These are phyloP conservation scores for Calocybe cyanea DNA, from an alignment of 768 basidiomycete genomes.

Conservation along the genomic window DNA sequence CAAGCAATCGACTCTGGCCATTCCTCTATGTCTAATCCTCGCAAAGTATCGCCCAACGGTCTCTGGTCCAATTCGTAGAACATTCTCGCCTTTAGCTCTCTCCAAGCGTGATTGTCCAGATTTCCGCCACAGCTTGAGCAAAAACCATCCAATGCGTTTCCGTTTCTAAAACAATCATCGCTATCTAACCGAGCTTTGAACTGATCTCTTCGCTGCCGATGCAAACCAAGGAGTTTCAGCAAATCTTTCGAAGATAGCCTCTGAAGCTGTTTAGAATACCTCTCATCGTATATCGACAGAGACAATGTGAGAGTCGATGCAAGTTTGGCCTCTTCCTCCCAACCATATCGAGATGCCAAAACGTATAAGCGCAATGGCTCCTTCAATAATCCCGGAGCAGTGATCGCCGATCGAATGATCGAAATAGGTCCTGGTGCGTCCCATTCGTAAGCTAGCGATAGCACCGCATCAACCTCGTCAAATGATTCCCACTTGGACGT, in stretches of 20 bases:
- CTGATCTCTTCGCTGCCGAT: slow-evolving; percentile 34
- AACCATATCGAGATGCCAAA: slow-evolving; percentile 39
- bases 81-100: slow-evolving; percentile 36
- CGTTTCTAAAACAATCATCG: slow-evolving; percentile 32
- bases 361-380: slow-evolving; percentile 47
- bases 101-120: slow-evolving; percentile 34
- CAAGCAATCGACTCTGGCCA: slow-evolving; percentile 38
- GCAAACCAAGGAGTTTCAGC: slow-evolving; percentile 36
- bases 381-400: slow-evolving; percentile 36
- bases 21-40: slow-evolving; percentile 36
- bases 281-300: slow-evolving; percentile 34
- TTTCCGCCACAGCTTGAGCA: slow-evolving; percentile 31
- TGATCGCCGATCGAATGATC: slow-evolving; percentile 37
- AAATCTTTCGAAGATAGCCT: slow-evolving; percentile 31
- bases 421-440: slow-evolving; percentile 42
- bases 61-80: slow-evolving; percentile 35
- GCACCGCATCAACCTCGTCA: slow-evolving; percentile 34
- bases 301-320: slow-evolving; percentile 39
- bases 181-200: slow-evolving; percentile 34
- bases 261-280: slow-evolving; percentile 27
- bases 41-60: slow-evolving; percentile 34
- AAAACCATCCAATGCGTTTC: slow-evolving; percentile 26
- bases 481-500: slow-evolving; percentile 36
- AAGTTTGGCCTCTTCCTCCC: slow-evolving; percentile 39
- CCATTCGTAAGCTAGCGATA: slow-evolving; percentile 42